Percentiles rank a stretch among this genome's conserved stretches.
phyloP scores from a whole-genome alignment of 78 protist genomes.

The Mantamonas sphyraenae region DNA sequence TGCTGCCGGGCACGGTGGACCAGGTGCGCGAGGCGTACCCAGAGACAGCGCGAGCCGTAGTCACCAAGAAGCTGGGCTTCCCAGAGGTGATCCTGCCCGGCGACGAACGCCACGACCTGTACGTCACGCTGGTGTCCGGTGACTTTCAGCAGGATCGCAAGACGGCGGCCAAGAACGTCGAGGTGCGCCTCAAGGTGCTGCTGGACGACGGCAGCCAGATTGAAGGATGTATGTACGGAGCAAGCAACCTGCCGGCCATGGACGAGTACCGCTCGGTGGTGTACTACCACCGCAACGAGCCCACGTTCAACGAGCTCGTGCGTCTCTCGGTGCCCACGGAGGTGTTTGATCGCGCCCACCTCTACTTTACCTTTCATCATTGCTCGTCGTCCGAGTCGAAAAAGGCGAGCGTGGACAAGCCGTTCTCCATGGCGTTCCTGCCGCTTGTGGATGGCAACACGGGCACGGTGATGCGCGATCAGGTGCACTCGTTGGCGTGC shows the following conservation, averaged over 20 bases:
- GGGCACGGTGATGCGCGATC: not conserved
- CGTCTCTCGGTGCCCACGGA: not conserved
- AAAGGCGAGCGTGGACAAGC: not conserved
- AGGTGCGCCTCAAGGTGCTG: not conserved
- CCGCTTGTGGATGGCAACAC: not conserved
- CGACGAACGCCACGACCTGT: not conserved
- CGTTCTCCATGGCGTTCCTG: not conserved
- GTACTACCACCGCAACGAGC: not conserved
- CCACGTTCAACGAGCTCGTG: not conserved
- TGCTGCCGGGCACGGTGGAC: not conserved
- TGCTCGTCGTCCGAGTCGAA: not conserved
- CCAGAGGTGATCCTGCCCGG: constrained; percentile 9
- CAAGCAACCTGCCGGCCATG: not conserved
- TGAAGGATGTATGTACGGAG: not conserved
- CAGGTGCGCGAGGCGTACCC: not conserved
- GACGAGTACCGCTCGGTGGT: not conserved
- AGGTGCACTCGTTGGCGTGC: not conserved
- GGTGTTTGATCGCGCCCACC: not conserved
- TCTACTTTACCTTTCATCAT: not conserved
- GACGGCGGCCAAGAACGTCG: not conserved
- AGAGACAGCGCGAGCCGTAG: no score
- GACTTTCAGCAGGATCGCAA: constrained; percentile 10
- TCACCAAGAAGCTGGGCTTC: not conserved
- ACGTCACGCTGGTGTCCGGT: not conserved
- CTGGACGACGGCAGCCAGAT: not conserved